Percentiles rank a stretch among this genome's conserved stretches.
phyloP scores from a whole-genome alignment of 495 filamentous ascomycete species.

The Podospora bellae-mahoneyi region DNA sequence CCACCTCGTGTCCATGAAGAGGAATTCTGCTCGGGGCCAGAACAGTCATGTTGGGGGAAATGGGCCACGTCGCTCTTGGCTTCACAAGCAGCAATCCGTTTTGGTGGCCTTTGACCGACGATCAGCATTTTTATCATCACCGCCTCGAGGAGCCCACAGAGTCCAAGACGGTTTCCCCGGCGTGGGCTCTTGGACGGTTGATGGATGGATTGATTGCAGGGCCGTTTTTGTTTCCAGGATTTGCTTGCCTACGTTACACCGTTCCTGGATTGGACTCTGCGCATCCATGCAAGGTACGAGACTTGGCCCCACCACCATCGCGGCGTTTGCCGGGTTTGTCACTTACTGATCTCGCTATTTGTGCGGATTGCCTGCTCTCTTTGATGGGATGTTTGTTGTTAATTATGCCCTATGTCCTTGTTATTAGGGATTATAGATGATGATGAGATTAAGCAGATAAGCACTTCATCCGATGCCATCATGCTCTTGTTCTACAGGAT shows the following conservation, averaged over 20 bases:
- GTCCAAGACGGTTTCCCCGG: background rate
- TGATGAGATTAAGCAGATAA: background rate
- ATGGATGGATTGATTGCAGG: constrained; percentile 5
- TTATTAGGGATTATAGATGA: background rate
- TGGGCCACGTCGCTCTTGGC: background rate
- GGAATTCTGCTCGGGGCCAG: background rate
- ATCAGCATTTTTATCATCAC: background rate
- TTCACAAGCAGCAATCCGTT: background rate
- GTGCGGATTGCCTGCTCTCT: background rate
- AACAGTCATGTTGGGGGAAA: background rate
- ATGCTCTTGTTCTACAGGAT: background rate
- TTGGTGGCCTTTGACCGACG: background rate
- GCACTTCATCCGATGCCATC: background rate
- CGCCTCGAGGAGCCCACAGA: background rate
- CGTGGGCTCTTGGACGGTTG: background rate
- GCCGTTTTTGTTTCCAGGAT: background rate
- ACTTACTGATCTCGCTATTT: background rate
- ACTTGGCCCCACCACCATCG: background rate
- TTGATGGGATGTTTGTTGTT: background rate
- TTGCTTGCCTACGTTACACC: constrained; percentile 10
- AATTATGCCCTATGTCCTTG: background rate
- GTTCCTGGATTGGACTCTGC: constrained; percentile 4
- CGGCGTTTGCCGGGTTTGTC: background rate
- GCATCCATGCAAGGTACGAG: constrained; percentile 16
- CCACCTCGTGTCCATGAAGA: background rate